Conservation (phyloP, 805 yeast species). For the Blastobotrys attinorum region DNA sequence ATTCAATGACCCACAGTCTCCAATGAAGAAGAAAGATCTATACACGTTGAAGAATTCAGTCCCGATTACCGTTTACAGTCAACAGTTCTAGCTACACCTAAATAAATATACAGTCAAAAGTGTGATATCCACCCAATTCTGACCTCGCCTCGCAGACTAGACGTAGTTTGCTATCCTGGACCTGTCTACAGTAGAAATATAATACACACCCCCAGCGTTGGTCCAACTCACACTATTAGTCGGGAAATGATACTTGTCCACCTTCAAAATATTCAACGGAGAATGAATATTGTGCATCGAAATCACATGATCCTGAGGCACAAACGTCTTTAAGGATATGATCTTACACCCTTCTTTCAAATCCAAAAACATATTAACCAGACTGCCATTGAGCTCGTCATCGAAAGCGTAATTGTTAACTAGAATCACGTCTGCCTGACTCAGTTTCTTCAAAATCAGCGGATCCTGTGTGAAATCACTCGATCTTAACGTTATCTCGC, state of each 20-base stretch:
- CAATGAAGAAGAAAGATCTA: no score
- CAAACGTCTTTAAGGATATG: slow-evolving; percentile 69
- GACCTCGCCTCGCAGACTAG: no score
- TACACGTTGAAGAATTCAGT: no score
- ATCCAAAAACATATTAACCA: slow-evolving; percentile 55
- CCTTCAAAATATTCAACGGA: slow-evolving; percentile 56
- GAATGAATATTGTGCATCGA: slow-evolving; percentile 44
- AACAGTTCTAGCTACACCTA: no score
- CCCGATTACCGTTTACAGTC: no score
- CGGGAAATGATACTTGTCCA: slow-evolving; percentile 55
- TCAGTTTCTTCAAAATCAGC: slow-evolving; percentile 45
- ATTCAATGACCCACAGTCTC: no score
- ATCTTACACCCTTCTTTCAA: slow-evolving; percentile 69
- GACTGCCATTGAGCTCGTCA: slow-evolving; percentile 58
- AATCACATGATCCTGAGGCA: slow-evolving; percentile 66
- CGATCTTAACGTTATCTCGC: slow-evolving; percentile 48
- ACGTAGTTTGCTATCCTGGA: slow-evolving; percentile 10
- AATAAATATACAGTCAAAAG: no score
- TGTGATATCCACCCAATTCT: no score
- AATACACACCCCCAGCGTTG: slow-evolving; percentile 65
- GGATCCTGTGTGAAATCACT: slow-evolving; percentile 67
- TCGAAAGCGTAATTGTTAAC: slow-evolving; percentile 83
- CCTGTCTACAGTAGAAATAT: slow-evolving; percentile 57
- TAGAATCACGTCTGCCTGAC: slow-evolving; percentile 61
- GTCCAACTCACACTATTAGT: slow-evolving; percentile 86